phyloP scores from a whole-genome alignment of 1,139 yeast species.

The Lodderomyces pseudojiufengensis region DNA sequence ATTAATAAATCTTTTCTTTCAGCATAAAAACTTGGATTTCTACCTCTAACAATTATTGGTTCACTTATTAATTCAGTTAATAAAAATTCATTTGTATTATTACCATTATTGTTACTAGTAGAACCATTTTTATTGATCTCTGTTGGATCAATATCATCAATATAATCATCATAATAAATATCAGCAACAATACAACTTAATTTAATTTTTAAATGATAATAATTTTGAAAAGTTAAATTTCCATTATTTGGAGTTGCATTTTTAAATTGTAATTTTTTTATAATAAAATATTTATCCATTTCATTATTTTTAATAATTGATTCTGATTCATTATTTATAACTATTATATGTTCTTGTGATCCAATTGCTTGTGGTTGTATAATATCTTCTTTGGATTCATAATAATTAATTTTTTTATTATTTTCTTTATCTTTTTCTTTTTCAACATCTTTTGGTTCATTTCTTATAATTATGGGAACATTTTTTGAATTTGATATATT shows the following conservation, averaged over 20 bases:
- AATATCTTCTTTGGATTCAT: constrained; percentile 17
- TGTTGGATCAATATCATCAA: constrained; percentile 24
- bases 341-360: constrained; percentile 29
- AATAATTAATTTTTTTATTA: constrained; percentile 8
- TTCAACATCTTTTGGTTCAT: constrained; percentile 18
- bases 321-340: constrained; percentile 22
- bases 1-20: constrained; percentile 51
- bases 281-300: constrained; percentile 32
- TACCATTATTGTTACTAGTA: constrained; percentile 15
- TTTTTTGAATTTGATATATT: constrained; percentile 24
- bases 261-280: constrained; percentile 52
- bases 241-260: constrained; percentile 67
- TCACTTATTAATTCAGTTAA: constrained; percentile 37
- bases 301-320: constrained; percentile 17
- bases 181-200: constrained; percentile 46
- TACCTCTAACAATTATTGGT: constrained; percentile 62
- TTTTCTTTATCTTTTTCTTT: constrained; percentile 23
- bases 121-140: constrained; percentile 6
- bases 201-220: constrained; percentile 47
- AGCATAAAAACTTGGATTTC: constrained; percentile 62
- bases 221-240: constrained; percentile 53
- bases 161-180: constrained; percentile 40
- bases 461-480: constrained; percentile 31
- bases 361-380: constrained; percentile 21
- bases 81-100: constrained; percentile 31